These are phyloP conservation scores for Peronospora tabacina DNA, from an alignment of 352 stramenopile genomes.

Conservation along the genomic window DNA sequence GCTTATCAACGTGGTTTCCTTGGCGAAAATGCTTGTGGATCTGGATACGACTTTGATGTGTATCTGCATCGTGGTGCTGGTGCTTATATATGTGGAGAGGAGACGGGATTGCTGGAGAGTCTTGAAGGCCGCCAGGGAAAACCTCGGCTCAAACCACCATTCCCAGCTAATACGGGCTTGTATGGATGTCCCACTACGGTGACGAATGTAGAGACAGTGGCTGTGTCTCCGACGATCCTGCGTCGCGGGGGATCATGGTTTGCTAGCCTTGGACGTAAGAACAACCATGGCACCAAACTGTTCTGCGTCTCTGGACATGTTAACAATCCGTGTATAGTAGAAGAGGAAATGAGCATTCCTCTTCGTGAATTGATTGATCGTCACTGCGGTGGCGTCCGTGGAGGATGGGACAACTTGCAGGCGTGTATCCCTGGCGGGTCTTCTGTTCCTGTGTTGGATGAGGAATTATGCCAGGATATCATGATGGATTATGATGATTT, in stretches of 20 bases:
- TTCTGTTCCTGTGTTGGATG: slow-evolving; percentile 94
- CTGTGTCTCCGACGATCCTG: slow-evolving; percentile 97
- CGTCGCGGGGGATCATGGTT: slow-evolving; percentile 96
- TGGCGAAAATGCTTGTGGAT: slow-evolving; percentile 95
- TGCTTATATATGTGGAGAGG: slow-evolving; percentile 99
- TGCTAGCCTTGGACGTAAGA: slow-evolving; percentile 92
- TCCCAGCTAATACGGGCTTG: slow-evolving; percentile 97
- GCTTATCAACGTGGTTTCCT: slow-evolving; percentile 95
- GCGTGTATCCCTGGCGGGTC: slow-evolving; percentile 96
- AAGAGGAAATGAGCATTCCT: slow-evolving; percentile 98
- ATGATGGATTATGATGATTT: slow-evolving; percentile 99
- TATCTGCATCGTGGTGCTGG: slow-evolving; percentile 98
- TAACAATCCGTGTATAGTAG: slow-evolving; percentile 98
- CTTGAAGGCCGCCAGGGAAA: slow-evolving; percentile 97
- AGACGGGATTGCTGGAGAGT: slow-evolving; percentile 97
- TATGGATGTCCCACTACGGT: slow-evolving; percentile 99
- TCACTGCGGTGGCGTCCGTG: slow-evolving; percentile 96
- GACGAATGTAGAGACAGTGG: slow-evolving; percentile 99
- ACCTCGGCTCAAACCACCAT: slow-evolving; percentile 97
- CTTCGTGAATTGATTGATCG: slow-evolving; percentile 98
- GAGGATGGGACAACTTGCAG: slow-evolving; percentile 98
- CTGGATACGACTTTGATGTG: slow-evolving; percentile 99
- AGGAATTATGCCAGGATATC: slow-evolving; percentile 90
- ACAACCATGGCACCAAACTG: slow-evolving; percentile 98
- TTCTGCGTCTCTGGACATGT: slow-evolving; percentile 99